Conservation (phyloP, 2,329 filamentous ascomycete species). For the Botrytis medusae region DNA sequence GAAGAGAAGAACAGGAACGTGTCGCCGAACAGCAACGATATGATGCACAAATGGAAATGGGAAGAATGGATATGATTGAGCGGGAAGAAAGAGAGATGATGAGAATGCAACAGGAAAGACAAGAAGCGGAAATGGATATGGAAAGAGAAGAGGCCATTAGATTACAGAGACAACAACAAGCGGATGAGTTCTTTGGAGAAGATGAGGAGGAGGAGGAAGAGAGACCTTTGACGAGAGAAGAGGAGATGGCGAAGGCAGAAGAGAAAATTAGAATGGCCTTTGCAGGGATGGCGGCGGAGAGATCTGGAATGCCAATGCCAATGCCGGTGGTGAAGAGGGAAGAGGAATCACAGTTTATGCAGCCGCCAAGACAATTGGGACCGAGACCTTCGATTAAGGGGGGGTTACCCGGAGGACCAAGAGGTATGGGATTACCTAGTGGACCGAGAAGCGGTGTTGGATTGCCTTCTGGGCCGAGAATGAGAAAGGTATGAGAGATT, state of each 20-base stretch:
- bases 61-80: conserved; percentile 13
- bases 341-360: not conserved
- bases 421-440: conserved; percentile 16
- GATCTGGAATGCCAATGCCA: not conserved
- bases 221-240: conserved; percentile 22
- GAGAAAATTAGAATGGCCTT: conserved; percentile 27
- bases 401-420: conserved; percentile 21
- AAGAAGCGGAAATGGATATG: not conserved
- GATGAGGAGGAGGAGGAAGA: conserved; percentile 14
- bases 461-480: conserved; percentile 9
- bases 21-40: conserved; percentile 7
- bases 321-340: not conserved
- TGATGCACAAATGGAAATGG: conserved; percentile 16
- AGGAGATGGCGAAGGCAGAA: conserved; percentile 27
- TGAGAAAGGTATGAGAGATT: not conserved
- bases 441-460: not conserved
- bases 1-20: conserved; percentile 14
- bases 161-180: conserved; percentile 8
- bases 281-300: conserved; percentile 26
- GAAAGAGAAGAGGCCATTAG: conserved; percentile 10
- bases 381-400: conserved; percentile 17
- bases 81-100: conserved; percentile 8
- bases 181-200: not conserved
- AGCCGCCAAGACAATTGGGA: not conserved
- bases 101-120: conserved; percentile 13